Base-by-base conservation (phyloP, 441 rosid genomes). In the Pelargonium fulgidum region DNA sequence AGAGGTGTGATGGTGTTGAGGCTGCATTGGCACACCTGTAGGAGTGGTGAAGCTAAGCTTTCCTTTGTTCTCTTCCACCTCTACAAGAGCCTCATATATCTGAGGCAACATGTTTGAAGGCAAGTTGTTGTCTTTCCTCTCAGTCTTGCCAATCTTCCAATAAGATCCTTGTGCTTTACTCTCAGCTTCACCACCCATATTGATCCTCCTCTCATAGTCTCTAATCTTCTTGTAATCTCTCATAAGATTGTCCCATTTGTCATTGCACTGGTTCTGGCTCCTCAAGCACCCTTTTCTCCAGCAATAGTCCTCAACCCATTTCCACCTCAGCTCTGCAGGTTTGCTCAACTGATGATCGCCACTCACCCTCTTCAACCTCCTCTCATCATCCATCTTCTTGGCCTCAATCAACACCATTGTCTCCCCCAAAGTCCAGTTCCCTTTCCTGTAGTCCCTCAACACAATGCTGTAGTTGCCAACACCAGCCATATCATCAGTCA, bases 181-280 rank as follows among this genome's bases (percentile, higher is more conserved):
- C 59, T 72, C 82, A 26, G 80, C 77, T 59, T 73, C 62, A n/a
- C n/a, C n/a, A n/a, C n/a, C n/a, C n/a, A n/a, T n/a, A n/a, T n/a
- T n/a, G 58, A 52, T 3, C 73, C 83, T 70, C 73, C 79, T 76
- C 71, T 87, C 91, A 39, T 86, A 82, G 64, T 90, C 96, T 52
- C 96, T 85, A 3, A 92, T 89, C 67, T 89, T 92, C 86, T 92
- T 90, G 88, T 87, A 92, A 29, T 92, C 96, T 79, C 98, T 87
- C 98, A 87, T 92, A 70, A 92, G 90, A 81, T 92, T 92, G 71
- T 92, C 96, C 95, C 98, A 90, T 79, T 92, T 92, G 81, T 92
- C 98, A 78, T 92, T 92, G 82, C 98, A 92, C 77, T 92, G 96
- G 76, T 92, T 92, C 76, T 92, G 98, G 72, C 95, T 90, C 75